Evolutionary conservation across 306 rosid genomes (phyloP).

Genomic region (Begonia loranthoides): DNA sequence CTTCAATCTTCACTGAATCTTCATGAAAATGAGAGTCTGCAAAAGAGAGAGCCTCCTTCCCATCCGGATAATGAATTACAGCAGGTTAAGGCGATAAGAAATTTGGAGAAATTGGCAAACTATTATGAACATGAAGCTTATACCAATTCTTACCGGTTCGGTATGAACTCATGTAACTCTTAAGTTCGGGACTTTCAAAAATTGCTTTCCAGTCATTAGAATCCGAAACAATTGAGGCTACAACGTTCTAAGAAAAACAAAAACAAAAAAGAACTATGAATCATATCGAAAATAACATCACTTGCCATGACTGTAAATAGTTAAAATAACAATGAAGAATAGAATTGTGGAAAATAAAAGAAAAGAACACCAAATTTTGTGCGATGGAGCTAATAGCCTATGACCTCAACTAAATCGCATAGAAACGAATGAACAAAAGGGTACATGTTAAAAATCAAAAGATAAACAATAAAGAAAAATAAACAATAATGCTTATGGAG

Average conservation of each 20-base stretch:
- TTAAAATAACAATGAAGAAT: too few relatives aligned
- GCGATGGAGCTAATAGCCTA: too few relatives aligned
- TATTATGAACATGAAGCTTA: not conserved
- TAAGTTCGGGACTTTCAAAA: conserved; percentile 37
- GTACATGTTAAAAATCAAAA: not conserved
- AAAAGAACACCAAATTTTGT: too few relatives aligned
- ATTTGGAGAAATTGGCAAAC: not conserved
- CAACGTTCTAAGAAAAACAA: conserved; percentile 43
- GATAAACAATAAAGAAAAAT: too few relatives aligned
- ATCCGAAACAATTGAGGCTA: conserved; percentile 65
- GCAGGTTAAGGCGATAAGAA: not conserved
- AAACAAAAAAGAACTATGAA: not conserved
- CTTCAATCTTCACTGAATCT: conserved; percentile 10
- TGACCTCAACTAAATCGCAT: too few relatives aligned
- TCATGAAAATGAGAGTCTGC: conserved; percentile 17
- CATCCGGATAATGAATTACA: not conserved
- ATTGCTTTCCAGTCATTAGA: conserved; percentile 56
- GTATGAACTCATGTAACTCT: conserved; percentile 35
- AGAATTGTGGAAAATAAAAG: too few relatives aligned
- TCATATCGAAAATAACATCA: not conserved
- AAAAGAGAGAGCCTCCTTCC: conserved; percentile 3
- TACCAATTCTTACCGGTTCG: conserved; percentile 18
- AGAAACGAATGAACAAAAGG: not conserved
- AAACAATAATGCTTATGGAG: too few relatives aligned
- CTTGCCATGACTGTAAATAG: not conserved